Evolutionary conservation across 768 basidiomycete genomes (phyloP), one percentile per base, ranked within the genome.

Genomic region (Leccinum arenicola): DNA sequence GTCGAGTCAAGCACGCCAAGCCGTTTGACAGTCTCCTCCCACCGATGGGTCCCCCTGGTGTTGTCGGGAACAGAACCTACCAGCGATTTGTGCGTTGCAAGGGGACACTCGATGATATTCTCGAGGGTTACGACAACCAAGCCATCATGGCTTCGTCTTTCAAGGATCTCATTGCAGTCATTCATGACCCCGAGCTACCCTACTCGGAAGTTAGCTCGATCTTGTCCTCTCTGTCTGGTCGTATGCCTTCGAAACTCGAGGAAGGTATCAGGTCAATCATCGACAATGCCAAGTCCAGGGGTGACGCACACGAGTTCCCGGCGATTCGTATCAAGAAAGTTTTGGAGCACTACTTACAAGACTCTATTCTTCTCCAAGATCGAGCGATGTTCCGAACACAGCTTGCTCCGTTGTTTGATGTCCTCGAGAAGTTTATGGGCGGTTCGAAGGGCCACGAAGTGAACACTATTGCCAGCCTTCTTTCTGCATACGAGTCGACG

Each of bases 71-170:
- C 77, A 96, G 95, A 77, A 84, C 93, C 40, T 88, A 97, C 71
- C 97, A 99, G 73, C 85, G 84, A 59, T 84, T 93, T 58, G 78
- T 83, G 55, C 84, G 84, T 65, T 89, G 88, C 75, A 77, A 89
- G 55, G 82, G 84, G 62, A 82, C 89, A 56, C 81, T 99, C 54
- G 85, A 87, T 72, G 94, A 98, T 75, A 95, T 97, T 66, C 82
- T 99, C 60, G 91, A 94, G 58, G 97, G 97, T 38, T 99, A 89
- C 75, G 97, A 99, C 76, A 98, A 98, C 76, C 92, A 94, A 69
- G 88, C 93, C 6, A 80, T 91, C 64, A 94, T 98, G 90, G 80
- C 82, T 19, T 75, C 87, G 5, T 92, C 93, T 11, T 79, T 98
- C 69, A 95, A 93, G 73, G 89, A 94, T 49, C 86, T 99, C 58